A percentile compares a stretch with the other conserved stretches of the same genome.
Conservation (phyloP, 495 filamentous ascomycete genomes). For the Pyrenula aspistea region DNA sequence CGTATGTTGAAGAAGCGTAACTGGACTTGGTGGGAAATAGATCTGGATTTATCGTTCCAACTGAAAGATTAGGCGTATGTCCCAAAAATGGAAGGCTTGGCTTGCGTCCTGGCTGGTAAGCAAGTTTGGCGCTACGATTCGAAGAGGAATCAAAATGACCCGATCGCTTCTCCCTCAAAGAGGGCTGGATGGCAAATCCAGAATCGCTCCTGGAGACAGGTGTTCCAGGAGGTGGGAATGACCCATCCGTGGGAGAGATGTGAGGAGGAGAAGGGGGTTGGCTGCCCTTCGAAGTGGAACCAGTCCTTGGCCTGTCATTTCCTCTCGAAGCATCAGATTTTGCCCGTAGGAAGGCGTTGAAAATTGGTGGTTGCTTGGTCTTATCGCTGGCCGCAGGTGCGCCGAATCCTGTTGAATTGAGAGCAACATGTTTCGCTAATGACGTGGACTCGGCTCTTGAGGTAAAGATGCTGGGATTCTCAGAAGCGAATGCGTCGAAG, state of each 20-base stretch:
- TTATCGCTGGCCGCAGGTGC: conserved; percentile 39
- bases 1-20: conserved; percentile 93
- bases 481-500: conserved; percentile 75
- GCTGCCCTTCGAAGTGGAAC: conserved; percentile 55
- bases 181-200: conserved; percentile 72
- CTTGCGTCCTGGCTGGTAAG: conserved; percentile 40
- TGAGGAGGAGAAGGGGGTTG: conserved; percentile 70
- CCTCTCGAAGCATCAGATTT: conserved; percentile 51
- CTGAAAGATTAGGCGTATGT: conserved; percentile 70
- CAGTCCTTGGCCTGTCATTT: conserved; percentile 67
- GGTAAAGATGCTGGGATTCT: conserved; percentile 69
- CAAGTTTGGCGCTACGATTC: conserved; percentile 78
- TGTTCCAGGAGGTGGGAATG: conserved; percentile 64
- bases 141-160: conserved; percentile 82
- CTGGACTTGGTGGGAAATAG: conserved; percentile 53
- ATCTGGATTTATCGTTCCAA: conserved; percentile 70
- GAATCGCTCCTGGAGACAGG: conserved; percentile 82
- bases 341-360: conserved; percentile 82
- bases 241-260: conserved; percentile 67
- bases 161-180: conserved; percentile 84
- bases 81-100: conserved; percentile 79
- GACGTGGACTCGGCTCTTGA: conserved; percentile 55
- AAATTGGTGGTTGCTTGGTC: conserved; percentile 44
- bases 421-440: conserved; percentile 70
- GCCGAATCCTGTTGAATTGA: conserved; percentile 81